A percentile compares a stretch with the other conserved stretches of the same genome.
Conservation (phyloP, 2,329 filamentous ascomycete genomes). For the Trichoderma endophyticum region DNA sequence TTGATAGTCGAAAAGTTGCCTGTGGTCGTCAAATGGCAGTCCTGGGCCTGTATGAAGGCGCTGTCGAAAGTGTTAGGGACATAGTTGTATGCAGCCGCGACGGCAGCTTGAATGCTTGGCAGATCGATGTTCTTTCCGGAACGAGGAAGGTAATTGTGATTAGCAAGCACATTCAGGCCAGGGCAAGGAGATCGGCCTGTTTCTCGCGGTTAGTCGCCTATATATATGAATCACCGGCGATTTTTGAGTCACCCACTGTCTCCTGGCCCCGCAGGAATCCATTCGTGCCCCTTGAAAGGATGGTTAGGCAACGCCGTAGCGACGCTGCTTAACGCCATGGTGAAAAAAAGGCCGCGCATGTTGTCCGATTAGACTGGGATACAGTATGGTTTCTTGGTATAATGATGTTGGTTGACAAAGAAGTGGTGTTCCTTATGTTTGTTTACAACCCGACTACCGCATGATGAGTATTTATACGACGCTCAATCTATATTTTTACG, state of each 20-base stretch:
- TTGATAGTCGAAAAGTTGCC: slow-evolving; percentile 4
- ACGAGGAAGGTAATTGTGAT: slow-evolving; percentile 15
- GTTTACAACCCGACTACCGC: not conserved
- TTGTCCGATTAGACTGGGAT: not conserved
- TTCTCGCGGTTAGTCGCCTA: not conserved
- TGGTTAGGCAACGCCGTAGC: not conserved
- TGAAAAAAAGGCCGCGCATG: not conserved
- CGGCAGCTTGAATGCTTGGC: not conserved
- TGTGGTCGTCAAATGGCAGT: not conserved
- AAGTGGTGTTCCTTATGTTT: not conserved
- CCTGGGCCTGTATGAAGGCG: not conserved
- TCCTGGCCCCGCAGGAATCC: not conserved
- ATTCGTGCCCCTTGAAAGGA: not conserved
- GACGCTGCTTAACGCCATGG: not conserved
- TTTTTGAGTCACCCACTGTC: not conserved
- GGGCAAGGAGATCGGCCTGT: slow-evolving; percentile 49
- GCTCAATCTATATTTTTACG: not conserved
- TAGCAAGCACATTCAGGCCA: slow-evolving; percentile 16
- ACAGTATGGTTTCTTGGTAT: not conserved
- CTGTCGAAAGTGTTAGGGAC: not conserved
- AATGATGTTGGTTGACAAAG: not conserved
- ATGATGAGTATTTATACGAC: not conserved
- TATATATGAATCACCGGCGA: not conserved
- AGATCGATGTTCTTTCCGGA: slow-evolving; percentile 6
- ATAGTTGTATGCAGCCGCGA: not conserved